Evolutionary conservation across 768 basidiomycete species (phyloP).

Genomic region (Hemileccinum rubropunctum): DNA sequence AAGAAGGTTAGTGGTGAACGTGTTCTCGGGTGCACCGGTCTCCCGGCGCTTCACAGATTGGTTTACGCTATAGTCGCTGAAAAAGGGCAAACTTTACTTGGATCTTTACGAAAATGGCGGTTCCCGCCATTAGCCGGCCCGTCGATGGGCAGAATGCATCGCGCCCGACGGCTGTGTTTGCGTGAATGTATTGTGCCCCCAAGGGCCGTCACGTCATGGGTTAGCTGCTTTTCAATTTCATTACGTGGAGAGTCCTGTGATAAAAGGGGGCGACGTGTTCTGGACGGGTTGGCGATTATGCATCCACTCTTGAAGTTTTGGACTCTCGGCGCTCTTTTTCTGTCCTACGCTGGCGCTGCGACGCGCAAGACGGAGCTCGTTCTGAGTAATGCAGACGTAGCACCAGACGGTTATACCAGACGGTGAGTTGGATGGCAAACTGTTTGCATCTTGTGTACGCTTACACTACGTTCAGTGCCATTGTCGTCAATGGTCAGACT

Average conservation of each 20-base stretch:
- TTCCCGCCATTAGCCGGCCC: too few species aligned
- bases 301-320: slow-evolving; percentile 6
- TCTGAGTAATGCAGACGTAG: slow-evolving; percentile 38
- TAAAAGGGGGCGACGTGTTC: neutral
- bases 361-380: slow-evolving; percentile 26
- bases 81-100: too few species aligned
- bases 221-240: neutral
- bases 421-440: slow-evolving; percentile 16
- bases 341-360: slow-evolving; percentile 4
- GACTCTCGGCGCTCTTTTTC: slow-evolving; percentile 7
- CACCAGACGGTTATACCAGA: slow-evolving; percentile 42
- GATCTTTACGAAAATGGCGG: neutral
- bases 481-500: slow-evolving; percentile 40
- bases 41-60: too few species aligned
- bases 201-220: neutral
- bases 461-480: slow-evolving; percentile 26
- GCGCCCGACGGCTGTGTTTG: neutral
- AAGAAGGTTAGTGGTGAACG: too few species aligned
- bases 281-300: slow-evolving; percentile 3
- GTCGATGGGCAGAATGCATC: too few species aligned
- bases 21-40: too few species aligned
- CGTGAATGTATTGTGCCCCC: neutral
- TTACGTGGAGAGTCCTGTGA: neutral
- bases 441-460: neutral
- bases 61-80: too few species aligned